Base-by-base conservation (phyloP, 2,329 filamentous ascomycete genomes). In the Huntiella decipiens region DNA sequence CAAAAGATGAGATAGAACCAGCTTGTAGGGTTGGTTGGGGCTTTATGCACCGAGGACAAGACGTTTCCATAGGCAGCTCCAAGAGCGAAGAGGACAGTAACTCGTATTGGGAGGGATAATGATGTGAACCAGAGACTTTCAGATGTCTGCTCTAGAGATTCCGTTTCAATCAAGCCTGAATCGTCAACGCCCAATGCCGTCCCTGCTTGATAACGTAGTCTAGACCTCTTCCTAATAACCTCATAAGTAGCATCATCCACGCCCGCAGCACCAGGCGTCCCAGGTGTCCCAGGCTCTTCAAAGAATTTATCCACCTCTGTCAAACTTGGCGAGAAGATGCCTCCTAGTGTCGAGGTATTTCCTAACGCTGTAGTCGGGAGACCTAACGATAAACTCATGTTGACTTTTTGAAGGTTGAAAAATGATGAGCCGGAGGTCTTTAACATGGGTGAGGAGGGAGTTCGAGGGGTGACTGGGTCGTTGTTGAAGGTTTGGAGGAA, bases 311-410 rank as follows among this genome's bases (percentile, higher is more conserved):
- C 62, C 52, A 61, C 61, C 38, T 71, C 66, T 48, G 72, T 71
- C 31, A 71, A 69, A 1, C 74, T 73, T 5, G 76, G 77, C 8
- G 77, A 78, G 66, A 93, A 98, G 56, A 98, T 98, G 46, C 91
- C 88, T 54, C 81, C 82, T 4, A 98, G 72, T 0, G 91, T 94
- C 2, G 85, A 87, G 7, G 82, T 28, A 79, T 3, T 85, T 94
- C 10, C 22, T 44, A 28, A 39, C 34, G 28, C 41, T 42, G 31
- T 35, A 4, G 33, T n/a, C 7, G 32, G 36, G 6, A 19, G 10
- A 7, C 17, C 43, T 6, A 45, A 28, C 13, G 33, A 41, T 50
- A 98, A 70, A 58, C 95, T 93, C 56, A 86, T 66, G 48, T 85
- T 73, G 7, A 85, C 94, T 52, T 80, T 76, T 17, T 79, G 82